Conservation (phyloP, 163 green algal species). For the Picocystis sp. region DNA sequence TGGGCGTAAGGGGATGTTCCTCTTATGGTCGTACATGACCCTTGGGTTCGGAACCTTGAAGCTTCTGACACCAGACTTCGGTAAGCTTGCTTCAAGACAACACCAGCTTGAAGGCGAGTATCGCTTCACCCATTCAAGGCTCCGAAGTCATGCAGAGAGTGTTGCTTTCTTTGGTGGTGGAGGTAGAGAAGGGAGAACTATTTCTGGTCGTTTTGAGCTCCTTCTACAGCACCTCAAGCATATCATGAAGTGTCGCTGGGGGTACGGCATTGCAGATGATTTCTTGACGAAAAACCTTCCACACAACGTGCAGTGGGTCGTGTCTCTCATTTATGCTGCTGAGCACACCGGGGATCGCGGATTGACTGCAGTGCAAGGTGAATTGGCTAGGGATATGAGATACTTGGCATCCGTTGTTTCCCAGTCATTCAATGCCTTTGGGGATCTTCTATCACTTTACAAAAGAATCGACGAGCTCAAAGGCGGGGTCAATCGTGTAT, state of each 20-base stretch:
- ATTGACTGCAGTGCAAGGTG: conserved; percentile 25
- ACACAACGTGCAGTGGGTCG: conserved; percentile 58
- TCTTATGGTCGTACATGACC: conserved; percentile 43
- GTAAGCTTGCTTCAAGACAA: conserved; percentile 20
- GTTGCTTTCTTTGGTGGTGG: conserved; percentile 61
- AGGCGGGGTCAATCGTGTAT: conserved; percentile 30
- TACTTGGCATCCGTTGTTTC: conserved; percentile 61
- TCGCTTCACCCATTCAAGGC: conserved; percentile 23
- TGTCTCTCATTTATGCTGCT: conserved; percentile 51
- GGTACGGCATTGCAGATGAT: conserved; percentile 48
- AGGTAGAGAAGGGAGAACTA: conserved; percentile 27
- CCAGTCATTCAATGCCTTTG: conserved; percentile 51
- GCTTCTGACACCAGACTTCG: conserved; percentile 41
- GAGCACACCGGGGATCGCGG: conserved; percentile 18
- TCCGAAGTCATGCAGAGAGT: conserved; percentile 45
- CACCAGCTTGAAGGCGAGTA: conserved; percentile 45
- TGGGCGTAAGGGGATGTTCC: conserved; percentile 25
- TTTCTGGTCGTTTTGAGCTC: conserved; percentile 17
- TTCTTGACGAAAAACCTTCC: conserved; percentile 68
- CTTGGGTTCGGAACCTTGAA: conserved; percentile 11
- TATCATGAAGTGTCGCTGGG: conserved; percentile 32
- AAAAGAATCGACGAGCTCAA: conserved; percentile 47
- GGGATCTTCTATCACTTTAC: conserved; percentile 48
- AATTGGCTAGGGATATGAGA: conserved; percentile 48
- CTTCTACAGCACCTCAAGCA: conserved; percentile 22